Evolutionary conservation across 345 rosid species (phyloP).

Genomic region (Atalantia buxifolia): DNA sequence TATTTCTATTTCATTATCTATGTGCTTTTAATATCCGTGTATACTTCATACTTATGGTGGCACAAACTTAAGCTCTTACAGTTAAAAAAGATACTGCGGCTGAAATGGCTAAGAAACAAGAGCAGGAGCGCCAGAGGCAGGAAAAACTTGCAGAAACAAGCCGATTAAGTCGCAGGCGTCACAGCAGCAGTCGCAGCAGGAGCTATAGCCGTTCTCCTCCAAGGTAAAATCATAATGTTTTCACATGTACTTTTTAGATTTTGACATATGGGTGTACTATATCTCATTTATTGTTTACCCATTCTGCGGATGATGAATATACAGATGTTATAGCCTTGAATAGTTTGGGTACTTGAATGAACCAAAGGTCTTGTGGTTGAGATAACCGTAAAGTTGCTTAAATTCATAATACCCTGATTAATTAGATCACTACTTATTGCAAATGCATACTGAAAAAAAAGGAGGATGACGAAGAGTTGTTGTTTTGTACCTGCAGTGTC

Average conservation of each 20-base stretch:
- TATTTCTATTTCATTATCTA: background rate
- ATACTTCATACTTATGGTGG: constrained; percentile 9
- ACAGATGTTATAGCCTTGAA: background rate
- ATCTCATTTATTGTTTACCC: background rate
- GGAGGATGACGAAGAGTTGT: too few relatives aligned
- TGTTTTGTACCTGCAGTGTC: background rate
- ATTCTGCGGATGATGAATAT: background rate
- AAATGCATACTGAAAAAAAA: too few relatives aligned
- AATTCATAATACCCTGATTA: background rate
- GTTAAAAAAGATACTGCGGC: constrained; percentile 96
- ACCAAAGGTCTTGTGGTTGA: background rate
- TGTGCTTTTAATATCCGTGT: background rate
- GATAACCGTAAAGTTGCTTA: background rate
- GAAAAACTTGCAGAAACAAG: constrained; percentile 93
- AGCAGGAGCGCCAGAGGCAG: constrained; percentile 87
- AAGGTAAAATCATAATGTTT: constrained; percentile 50
- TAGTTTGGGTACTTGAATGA: background rate
- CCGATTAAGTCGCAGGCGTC: constrained; percentile 58
- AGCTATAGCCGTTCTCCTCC: constrained; percentile 85
- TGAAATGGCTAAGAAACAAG: constrained; percentile 88
- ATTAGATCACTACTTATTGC: background rate
- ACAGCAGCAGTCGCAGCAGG: constrained; percentile 47
- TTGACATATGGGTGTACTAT: background rate
- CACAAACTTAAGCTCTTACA: constrained; percentile 24
- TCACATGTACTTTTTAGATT: background rate